These are phyloP conservation scores for Brettanomyces anomalus DNA, from an alignment of 805 yeast genomes.

Conservation along the genomic window DNA sequence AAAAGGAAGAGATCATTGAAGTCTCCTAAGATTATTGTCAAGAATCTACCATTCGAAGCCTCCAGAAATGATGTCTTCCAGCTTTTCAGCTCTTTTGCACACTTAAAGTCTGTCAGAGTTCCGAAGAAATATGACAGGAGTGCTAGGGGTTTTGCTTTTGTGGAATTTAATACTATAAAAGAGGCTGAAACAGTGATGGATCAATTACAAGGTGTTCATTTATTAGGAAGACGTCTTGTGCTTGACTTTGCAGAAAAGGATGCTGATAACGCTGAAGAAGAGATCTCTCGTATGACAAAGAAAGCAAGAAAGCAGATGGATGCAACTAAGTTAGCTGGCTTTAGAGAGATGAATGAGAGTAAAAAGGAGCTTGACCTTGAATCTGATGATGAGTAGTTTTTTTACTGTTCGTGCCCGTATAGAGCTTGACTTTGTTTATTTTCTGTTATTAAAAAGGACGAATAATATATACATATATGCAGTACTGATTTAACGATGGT, in stretches of 20 bases:
- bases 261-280: conserved; percentile 77
- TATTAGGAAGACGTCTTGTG: conserved; percentile 88
- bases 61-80: conserved; percentile 88
- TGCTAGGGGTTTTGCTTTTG: conserved; percentile 97
- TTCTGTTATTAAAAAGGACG: neutral
- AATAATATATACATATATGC: neutral
- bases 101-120: conserved; percentile 86
- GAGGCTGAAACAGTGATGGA: conserved; percentile 95
- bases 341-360: conserved; percentile 54
- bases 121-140: conserved; percentile 93
- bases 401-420: neutral
- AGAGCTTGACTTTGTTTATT: neutral
- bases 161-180: conserved; percentile 76
- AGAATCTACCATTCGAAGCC: conserved; percentile 96
- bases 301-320: conserved; percentile 77
- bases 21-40: conserved; percentile 79
- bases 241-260: conserved; percentile 87
- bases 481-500: neutral
- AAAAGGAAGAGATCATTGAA: conserved; percentile 25
- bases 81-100: conserved; percentile 90
- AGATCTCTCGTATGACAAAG: conserved; percentile 81
- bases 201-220: conserved; percentile 90
- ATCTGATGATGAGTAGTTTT: conserved; percentile 29
- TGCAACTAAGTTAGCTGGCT: conserved; percentile 64
- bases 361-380: conserved; percentile 64